These are phyloP conservation scores for Pseudodiploospora longispora DNA, from an alignment of 2,329 filamentous ascomycete genomes.

Conservation along the genomic window DNA sequence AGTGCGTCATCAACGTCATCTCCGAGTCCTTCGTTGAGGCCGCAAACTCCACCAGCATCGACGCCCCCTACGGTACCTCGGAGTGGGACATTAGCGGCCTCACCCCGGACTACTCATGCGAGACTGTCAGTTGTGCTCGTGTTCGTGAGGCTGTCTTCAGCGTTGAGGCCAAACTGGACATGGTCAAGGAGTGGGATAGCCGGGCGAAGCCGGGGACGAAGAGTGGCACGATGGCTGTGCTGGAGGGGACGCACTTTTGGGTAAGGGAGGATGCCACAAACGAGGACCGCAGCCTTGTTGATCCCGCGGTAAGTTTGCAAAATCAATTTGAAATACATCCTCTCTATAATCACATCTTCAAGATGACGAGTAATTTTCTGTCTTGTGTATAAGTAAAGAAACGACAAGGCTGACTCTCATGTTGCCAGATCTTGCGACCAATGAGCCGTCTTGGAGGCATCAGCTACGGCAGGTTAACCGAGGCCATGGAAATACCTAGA, in stretches of 20 bases:
- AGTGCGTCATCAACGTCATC: conserved; percentile 85
- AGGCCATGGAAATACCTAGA: conserved; percentile 64
- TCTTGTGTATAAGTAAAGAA: conserved; percentile 3
- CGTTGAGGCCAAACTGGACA: conserved; percentile 72
- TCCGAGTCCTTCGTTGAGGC: conserved; percentile 79
- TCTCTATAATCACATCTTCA: no score
- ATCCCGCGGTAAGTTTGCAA: conserved; percentile 50
- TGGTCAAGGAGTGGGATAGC: conserved; percentile 70
- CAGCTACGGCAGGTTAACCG: conserved; percentile 64
- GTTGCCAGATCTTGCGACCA: conserved; percentile 56
- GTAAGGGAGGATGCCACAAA: conserved; percentile 82
- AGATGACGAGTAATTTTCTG: background rate
- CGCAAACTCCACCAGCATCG: conserved; percentile 71
- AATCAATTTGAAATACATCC: background rate
- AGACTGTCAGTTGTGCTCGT: conserved; percentile 59
- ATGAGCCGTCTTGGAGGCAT: conserved; percentile 78
- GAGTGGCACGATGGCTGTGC: conserved; percentile 63
- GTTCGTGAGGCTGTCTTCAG: conserved; percentile 78
- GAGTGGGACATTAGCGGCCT: conserved; percentile 78
- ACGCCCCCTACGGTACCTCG: conserved; percentile 65
- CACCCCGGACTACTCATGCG: conserved; percentile 56
- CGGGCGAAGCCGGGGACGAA: conserved; percentile 61
- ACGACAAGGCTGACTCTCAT: background rate
- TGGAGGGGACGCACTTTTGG: conserved; percentile 86
- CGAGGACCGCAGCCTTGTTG: conserved; percentile 63